A percentile compares a stretch with the other conserved stretches of the same genome.
These are phyloP conservation scores for Aspergillus puulaauensis DNA, from an alignment of 2,329 filamentous ascomycete genomes.

Conservation along the genomic window DNA sequence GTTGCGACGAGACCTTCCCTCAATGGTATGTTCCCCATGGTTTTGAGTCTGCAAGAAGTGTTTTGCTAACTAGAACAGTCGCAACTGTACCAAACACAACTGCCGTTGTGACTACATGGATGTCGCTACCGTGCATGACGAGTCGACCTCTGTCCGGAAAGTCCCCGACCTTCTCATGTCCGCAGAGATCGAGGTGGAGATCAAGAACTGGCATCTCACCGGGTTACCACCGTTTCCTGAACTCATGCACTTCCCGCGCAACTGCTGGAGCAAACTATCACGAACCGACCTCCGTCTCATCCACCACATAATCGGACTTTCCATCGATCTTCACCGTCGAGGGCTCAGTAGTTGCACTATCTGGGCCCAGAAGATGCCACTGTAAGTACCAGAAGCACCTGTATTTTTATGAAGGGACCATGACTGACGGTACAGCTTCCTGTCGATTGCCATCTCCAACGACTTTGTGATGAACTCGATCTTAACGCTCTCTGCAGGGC, in stretches of 20 bases:
- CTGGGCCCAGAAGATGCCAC: slow-evolving; percentile 90
- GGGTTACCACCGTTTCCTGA: slow-evolving; percentile 83
- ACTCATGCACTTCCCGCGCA: slow-evolving; percentile 72
- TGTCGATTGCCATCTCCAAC: slow-evolving; percentile 77
- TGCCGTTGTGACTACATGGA: slow-evolving; percentile 98
- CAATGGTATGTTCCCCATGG: slow-evolving; percentile 70
- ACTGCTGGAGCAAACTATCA: slow-evolving; percentile 70
- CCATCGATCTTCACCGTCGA: slow-evolving; percentile 74
- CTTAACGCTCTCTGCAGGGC: slow-evolving; percentile 89
- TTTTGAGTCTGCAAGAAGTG: slow-evolving; percentile 16
- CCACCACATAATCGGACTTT: slow-evolving; percentile 84
- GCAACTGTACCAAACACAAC: slow-evolving; percentile 99
- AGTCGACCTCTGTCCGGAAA: slow-evolving; percentile 51
- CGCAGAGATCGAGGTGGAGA: slow-evolving; percentile 75
- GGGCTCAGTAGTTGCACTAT: slow-evolving; percentile 81
- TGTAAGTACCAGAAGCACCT: slow-evolving; percentile 58
- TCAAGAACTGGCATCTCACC: slow-evolving; percentile 80
- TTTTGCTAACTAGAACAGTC: slow-evolving; percentile 52
- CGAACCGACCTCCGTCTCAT: slow-evolving; percentile 82
- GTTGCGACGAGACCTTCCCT: slow-evolving; percentile 95
- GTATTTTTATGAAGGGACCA: no score
- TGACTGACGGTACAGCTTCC: slow-evolving; percentile 56
- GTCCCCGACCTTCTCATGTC: slow-evolving; percentile 75
- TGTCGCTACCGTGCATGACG: slow-evolving; percentile 62
- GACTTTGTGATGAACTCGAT: slow-evolving; percentile 93